Evolutionary conservation across 1,139 yeast species (phyloP), one percentile per base, ranked within the genome.

Genomic region (Scheffersomyces insectosa): DNA sequence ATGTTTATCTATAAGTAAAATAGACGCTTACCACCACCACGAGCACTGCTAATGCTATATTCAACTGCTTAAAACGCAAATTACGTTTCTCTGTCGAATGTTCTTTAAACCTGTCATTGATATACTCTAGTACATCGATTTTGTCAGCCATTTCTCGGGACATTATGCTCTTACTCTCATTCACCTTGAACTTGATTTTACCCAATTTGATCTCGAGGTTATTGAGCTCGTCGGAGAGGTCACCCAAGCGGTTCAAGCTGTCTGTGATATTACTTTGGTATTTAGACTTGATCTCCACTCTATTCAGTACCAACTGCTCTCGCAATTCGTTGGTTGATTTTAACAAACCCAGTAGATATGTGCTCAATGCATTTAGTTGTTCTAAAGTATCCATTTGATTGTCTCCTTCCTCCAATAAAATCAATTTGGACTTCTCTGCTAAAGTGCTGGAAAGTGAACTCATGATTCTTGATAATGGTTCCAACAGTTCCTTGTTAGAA

Each of bases 61-160:
- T 57, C 35, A 66, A 46, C 44, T 67, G 69, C 47, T 62, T 61
- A 42, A 67, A 58, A 20, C 72, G 52, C 28, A 61, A 52, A 32
- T 59, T 57, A 34, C 70, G 55, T 11, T 57, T 53, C 13, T 49
- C 45, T 28, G 49, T 50, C n/a, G 68, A 54, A 48, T 63, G 62
- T 38, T 62, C 65, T 13, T 52, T 52, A 40, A 70, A 65, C 38
- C 57, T 53, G 13, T 52, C 47, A 38, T 67, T 65, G 5, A 73
- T 59, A 16, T 54, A 49, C 42, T 72, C 77, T 49, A 74, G 57
- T 4, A 65, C 42, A 33, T 62, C 66, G 38, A 73, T 52, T 43
- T 65, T 66, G 14, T 56, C 58, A n/a, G 56, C 52, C 43, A 72
- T 56, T n/a, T 63, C 66, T 23, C 49, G 45, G 27, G 62, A 50